Percentiles rank a stretch among this genome's conserved stretches.
Evolutionary conservation across 106 monocot genomes (phyloP).

Genomic region (Phalaenopsis equestris): DNA sequence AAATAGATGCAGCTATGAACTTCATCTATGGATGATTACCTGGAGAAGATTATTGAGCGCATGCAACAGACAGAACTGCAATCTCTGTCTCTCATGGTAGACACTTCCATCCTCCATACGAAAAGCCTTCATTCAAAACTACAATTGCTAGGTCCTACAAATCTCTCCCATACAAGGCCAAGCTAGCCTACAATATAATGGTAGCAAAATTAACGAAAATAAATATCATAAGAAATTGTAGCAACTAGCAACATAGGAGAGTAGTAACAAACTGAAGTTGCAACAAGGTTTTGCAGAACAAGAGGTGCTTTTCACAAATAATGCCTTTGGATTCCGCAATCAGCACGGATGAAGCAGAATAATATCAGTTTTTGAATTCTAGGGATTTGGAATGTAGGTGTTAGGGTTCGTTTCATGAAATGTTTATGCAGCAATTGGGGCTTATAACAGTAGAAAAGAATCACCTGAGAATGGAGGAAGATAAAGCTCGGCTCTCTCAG

Average conservation of each 20-base stretch:
- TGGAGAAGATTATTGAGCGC: slow-evolving; percentile 93
- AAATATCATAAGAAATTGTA: not conserved
- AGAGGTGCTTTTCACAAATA: not conserved
- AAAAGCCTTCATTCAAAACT: not conserved
- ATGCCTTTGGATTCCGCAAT: not conserved
- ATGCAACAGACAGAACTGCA: slow-evolving; percentile 85
- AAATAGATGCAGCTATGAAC: not conserved
- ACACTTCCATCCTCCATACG: slow-evolving; percentile 25
- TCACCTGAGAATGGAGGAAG: not conserved
- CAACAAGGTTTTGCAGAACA: not conserved
- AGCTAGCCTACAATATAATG: not conserved
- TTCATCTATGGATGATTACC: slow-evolving; percentile 18
- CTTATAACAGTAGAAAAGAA: not conserved
- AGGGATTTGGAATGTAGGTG: not conserved
- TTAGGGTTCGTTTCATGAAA: not conserved
- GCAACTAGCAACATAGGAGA: not conserved
- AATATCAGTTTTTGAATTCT: not conserved
- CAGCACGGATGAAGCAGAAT: not conserved
- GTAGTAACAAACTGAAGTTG: not conserved
- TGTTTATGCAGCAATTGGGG: not conserved
- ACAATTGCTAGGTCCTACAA: not conserved
- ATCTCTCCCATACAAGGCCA: not conserved
- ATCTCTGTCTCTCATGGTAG: slow-evolving; percentile 78
- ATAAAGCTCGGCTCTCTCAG: not conserved
- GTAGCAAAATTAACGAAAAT: not conserved